Evolutionary conservation across 306 rosid genomes (phyloP), one percentile per base, ranked within the genome.

Genomic region (Cotoneaster glaucophyllus): DNA sequence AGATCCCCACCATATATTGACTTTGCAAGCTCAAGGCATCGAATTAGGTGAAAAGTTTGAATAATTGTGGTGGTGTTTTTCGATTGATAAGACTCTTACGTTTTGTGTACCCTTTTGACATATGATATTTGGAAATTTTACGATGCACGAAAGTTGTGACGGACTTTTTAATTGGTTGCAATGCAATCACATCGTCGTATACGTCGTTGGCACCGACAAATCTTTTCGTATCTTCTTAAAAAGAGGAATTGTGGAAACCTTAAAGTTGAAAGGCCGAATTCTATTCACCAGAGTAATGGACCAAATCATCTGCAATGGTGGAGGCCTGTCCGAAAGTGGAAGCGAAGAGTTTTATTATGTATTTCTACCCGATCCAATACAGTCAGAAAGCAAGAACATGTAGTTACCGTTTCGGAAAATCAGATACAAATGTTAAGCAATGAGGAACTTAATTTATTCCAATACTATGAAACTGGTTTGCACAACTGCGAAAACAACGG

Each of bases 1-100:
- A 19, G 19, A 48, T 48, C 53, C 62, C 87, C 79, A 83, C 89
- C 82, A 41, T 78, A 69, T 86, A 66, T 86, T 86, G 92, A 88
- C 89, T 90, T 90, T 80, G n/a, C 48, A 73, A 63, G 58, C 82
- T 84, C 85, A 57, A 75, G 84, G 75, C 78, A 77, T 56, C 19
- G 81, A 8, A 81, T 78, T 87, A 80, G 83, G 79, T 83, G 45
- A 39, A 73, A 70, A 25, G 45, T 81, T 80, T 85, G 85, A 85
- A 82, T 74, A 71, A 78, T 71, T 43, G 52, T 31, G 26, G 9
- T 54, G 26, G 1, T 54, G 41, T 19, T 19, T 58, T 59, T 50
- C 21, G 4, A 29, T 41, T 58, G 28, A 41, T 73, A 25, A 37
- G 61, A 44, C 58, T 59, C n/a, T 11, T 50, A 48, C 53, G 17